These are phyloP conservation scores for Tetrahymena malaccensis DNA, from an alignment of 73 alveolate genomes.

Conservation along the genomic window DNA sequence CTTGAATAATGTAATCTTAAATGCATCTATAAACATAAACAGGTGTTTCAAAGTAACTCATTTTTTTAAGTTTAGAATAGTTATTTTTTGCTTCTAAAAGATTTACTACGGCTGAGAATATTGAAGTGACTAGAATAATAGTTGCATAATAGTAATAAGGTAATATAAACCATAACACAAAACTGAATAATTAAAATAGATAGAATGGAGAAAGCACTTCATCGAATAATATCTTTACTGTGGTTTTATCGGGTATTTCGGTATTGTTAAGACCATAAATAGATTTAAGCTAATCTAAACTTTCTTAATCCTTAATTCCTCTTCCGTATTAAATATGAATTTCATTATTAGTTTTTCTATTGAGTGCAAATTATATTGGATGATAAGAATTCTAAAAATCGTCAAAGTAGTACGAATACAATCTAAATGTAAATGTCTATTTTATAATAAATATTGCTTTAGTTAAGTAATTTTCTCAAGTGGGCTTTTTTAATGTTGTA, in stretches of 20 bases:
- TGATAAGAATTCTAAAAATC: slow-evolving; percentile 6
- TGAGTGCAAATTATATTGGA: slow-evolving; percentile 8
- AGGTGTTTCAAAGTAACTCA: slow-evolving; percentile 69
- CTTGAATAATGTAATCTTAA: background rate
- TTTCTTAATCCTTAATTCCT: background rate
- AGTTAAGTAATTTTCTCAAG: background rate
- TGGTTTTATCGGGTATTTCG: slow-evolving; percentile 26
- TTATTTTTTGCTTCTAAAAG: slow-evolving; percentile 71
- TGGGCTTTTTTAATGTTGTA: too few species aligned
- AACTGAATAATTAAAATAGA: slow-evolving; percentile 53
- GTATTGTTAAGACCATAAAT: slow-evolving; percentile 28
- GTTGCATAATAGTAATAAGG: slow-evolving; percentile 79
- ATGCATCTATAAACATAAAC: slow-evolving; percentile 63
- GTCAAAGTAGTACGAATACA: slow-evolving; percentile 10
- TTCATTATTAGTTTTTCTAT: background rate
- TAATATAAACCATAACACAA: slow-evolving; percentile 76
- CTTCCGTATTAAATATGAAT: background rate
- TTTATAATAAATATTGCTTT: background rate
- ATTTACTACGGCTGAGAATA: slow-evolving; percentile 54
- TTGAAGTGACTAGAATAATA: slow-evolving; percentile 66
- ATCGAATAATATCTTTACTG: slow-evolving; percentile 18
- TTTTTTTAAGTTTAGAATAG: slow-evolving; percentile 64
- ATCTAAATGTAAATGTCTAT: slow-evolving; percentile 12
- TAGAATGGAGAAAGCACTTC: slow-evolving; percentile 79
- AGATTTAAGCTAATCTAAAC: background rate